phyloP scores from a whole-genome alignment of 768 basidiomycete genomes.

The Hortiboletus campestris region DNA sequence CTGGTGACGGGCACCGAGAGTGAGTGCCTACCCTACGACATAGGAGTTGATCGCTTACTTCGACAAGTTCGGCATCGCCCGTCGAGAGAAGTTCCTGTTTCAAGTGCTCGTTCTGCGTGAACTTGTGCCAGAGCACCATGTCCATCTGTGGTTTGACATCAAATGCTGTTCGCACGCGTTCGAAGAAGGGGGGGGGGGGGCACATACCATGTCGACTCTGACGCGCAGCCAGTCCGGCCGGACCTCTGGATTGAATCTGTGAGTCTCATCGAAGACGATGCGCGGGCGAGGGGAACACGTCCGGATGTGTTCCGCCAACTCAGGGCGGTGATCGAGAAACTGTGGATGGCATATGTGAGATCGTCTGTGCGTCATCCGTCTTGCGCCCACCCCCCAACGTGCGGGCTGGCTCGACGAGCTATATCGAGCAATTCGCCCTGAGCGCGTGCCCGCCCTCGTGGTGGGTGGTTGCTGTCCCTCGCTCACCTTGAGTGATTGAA shows the following conservation, averaged over 20 bases:
- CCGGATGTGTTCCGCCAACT: slow-evolving; percentile 35
- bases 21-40: slow-evolving; percentile 10
- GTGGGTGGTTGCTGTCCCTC: background rate
- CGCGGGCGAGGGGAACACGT: slow-evolving; percentile 34
- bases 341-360: slow-evolving; percentile 18
- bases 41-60: slow-evolving; percentile 31
- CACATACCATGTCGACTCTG: slow-evolving; percentile 32
- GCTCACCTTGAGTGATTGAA: slow-evolving; percentile 44
- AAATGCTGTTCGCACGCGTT: slow-evolving; percentile 13
- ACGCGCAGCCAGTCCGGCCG: slow-evolving; percentile 35
- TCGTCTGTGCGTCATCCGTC: slow-evolving; percentile 14
- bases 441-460: background rate
- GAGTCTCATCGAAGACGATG: slow-evolving; percentile 34
- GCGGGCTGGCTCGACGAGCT: background rate
- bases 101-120: slow-evolving; percentile 39
- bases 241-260: slow-evolving; percentile 36
- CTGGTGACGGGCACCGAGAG: slow-evolving; percentile 16
- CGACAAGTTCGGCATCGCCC: slow-evolving; percentile 37
- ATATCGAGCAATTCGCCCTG: background rate
- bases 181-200: slow-evolving; percentile 1
- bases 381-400: slow-evolving; percentile 5
- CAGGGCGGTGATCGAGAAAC: slow-evolving; percentile 36
- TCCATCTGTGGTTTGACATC: slow-evolving; percentile 33
- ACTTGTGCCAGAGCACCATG: slow-evolving; percentile 38
- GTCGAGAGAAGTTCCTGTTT: slow-evolving; percentile 36